Percentiles rank a stretch among this genome's conserved stretches.
Conservation (phyloP, 2,329 filamentous ascomycete species). For the Dactylellina leptospora region DNA sequence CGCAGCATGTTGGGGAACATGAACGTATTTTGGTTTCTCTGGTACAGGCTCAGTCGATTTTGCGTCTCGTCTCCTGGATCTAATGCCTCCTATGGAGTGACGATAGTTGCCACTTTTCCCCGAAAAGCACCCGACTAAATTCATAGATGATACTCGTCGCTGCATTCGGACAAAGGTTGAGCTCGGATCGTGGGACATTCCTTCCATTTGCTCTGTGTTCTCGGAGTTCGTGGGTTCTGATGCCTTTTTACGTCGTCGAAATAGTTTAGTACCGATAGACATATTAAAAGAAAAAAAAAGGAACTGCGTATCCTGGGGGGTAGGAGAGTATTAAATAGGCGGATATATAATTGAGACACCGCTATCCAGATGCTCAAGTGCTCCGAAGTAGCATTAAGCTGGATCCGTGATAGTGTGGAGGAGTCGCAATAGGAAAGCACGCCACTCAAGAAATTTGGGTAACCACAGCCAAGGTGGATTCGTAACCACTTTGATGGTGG, state of each 20-base stretch:
- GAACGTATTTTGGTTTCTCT: slow-evolving; percentile 38
- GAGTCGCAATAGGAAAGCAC: slow-evolving; percentile 15
- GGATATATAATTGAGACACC: slow-evolving; percentile 15
- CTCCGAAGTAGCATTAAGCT: slow-evolving; percentile 32
- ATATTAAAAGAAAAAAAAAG: slow-evolving; percentile 26
- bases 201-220: slow-evolving; percentile 23
- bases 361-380: slow-evolving; percentile 1
- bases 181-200: slow-evolving; percentile 33
- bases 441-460: slow-evolving; percentile 10
- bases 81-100: slow-evolving; percentile 24
- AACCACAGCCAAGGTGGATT: not conserved
- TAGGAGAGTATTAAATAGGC: slow-evolving; percentile 28
- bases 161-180: slow-evolving; percentile 43
- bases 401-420: slow-evolving; percentile 37
- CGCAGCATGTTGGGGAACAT: slow-evolving; percentile 38
- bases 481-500: slow-evolving; percentile 1
- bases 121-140: slow-evolving; percentile 26
- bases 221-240: slow-evolving; percentile 14
- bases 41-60: slow-evolving; percentile 5
- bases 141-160: slow-evolving; percentile 32
- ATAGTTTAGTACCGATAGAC: slow-evolving; percentile 40
- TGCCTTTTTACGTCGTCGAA: slow-evolving; percentile 43
- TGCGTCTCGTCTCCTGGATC: slow-evolving; percentile 11
- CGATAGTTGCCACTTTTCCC: slow-evolving; percentile 10
- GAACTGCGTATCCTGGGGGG: not conserved